Conservation (phyloP, 2,329 filamentous ascomycete genomes). For the Pleurostoma richardsiae region DNA sequence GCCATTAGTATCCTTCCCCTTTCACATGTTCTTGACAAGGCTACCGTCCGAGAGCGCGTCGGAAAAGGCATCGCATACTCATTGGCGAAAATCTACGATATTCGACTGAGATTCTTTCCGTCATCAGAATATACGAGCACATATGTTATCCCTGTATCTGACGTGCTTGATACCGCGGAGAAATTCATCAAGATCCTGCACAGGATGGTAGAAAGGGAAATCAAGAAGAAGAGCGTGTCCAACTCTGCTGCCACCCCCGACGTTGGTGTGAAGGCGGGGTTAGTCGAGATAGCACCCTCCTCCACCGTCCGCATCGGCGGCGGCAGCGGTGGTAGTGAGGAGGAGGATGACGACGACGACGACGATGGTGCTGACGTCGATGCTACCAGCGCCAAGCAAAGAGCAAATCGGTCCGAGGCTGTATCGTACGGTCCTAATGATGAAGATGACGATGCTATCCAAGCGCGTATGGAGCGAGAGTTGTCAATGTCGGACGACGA, state of each 20-base stretch:
- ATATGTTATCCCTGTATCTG: constrained; percentile 74
- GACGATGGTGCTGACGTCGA: constrained; percentile 77
- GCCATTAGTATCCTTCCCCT: constrained; percentile 83
- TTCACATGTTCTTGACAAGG: constrained; percentile 76
- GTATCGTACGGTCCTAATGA: constrained; percentile 91
- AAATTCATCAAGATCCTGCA: constrained; percentile 72
- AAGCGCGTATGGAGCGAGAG: constrained; percentile 56
- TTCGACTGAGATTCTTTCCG: constrained; percentile 80
- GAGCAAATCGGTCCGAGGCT: constrained; percentile 71
- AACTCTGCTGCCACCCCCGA: constrained; percentile 70
- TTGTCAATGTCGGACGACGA: constrained; percentile 48
- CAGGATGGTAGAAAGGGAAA: constrained; percentile 65
- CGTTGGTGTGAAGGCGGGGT: constrained; percentile 53
- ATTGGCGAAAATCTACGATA: constrained; percentile 78
- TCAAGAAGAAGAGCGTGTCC: constrained; percentile 67
- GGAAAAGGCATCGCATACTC: constrained; percentile 63
- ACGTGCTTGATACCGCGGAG: constrained; percentile 79
- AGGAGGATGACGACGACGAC: constrained; percentile 58
- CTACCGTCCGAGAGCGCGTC: constrained; percentile 73
- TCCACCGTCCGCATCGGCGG: constrained; percentile 22
- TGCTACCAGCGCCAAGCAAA: constrained; percentile 68
- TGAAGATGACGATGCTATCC: constrained; percentile 79
- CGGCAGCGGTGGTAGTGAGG: constrained; percentile 33
- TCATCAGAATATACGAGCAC: constrained; percentile 76
- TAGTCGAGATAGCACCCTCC: constrained; percentile 44